Base-by-base conservation (phyloP, 495 filamentous ascomycete genomes). In the Aspergillus homomorphus region DNA sequence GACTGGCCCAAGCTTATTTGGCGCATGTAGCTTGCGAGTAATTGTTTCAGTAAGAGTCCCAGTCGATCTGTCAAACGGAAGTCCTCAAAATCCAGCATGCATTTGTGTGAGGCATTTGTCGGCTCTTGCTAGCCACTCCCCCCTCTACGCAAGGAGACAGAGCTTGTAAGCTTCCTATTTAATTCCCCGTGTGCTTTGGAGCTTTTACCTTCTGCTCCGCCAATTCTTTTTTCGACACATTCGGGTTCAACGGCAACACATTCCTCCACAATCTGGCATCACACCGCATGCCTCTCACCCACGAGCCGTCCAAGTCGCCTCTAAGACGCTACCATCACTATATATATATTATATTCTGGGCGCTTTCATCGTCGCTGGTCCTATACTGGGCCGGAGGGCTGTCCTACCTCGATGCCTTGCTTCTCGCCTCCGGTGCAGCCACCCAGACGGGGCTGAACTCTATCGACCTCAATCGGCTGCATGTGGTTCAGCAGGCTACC, bases 371-470 rank as follows among this genome's bases (percentile, higher is more conserved):
- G 12, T 92, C 90, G 0, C 66, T 94, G 50, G 69, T 93, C 8
- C 60, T 96, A 3, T 94, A 80, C 62, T 74, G 79, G 7, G 62
- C 60, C 12, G 79, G 80, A 14, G 65, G 77, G 15, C 63, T 96
- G 26, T 60, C 71, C 9, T 96, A 90, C 64, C 87, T 92, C 51
- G 90, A 96, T 75, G 87, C 90, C 21, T 78, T 96, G n/a, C 87
- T 93, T 72, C 88, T 96, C 61, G 81, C 86, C 12, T 80, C 79
- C 59, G 90, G 92, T 9, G 78, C 85, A 22, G 84, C 87, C 51
- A 96, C 91, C 0, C 92, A 96, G 66, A 91, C 87, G 30, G 92
- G 92, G 0, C 75, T 96, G 53, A 96, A 96, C 68, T 84, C 89
- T 24, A 69, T 93, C 41, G 83, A 94, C 59, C 51, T 90, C 45